Conservation (phyloP, 257 asterid genomes). For the Solanum neorickii region DNA sequence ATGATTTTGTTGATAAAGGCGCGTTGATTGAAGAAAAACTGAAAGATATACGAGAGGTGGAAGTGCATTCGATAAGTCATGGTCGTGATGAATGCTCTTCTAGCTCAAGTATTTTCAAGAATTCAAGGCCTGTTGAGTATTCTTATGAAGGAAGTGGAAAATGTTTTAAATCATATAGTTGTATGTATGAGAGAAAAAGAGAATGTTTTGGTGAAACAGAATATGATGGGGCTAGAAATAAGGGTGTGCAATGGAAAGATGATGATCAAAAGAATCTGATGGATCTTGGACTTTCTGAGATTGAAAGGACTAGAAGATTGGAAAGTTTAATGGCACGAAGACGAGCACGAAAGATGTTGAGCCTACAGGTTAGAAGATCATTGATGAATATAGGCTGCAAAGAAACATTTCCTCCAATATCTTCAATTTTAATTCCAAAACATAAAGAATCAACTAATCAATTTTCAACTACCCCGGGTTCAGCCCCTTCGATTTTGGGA, state of each 20-base stretch:
- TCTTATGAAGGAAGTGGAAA: neutral
- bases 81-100: slow-evolving; percentile 2
- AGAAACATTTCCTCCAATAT: slow-evolving; percentile 11
- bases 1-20: slow-evolving; percentile 31
- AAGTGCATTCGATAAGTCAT: slow-evolving; percentile 9
- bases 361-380: slow-evolving; percentile 36
- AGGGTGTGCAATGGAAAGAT: slow-evolving; percentile 23
- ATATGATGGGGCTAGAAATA: slow-evolving; percentile 10
- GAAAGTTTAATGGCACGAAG: slow-evolving; percentile 86
- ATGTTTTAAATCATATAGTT: neutral
- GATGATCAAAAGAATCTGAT: slow-evolving; percentile 36
- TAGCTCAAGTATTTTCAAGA: neutral
- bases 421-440: slow-evolving; percentile 39
- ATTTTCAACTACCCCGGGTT: slow-evolving; percentile 57
- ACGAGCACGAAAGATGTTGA: slow-evolving; percentile 45
- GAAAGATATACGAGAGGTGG: slow-evolving; percentile 47
- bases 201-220: slow-evolving; percentile 20
- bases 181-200: neutral
- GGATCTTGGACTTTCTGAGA: slow-evolving; percentile 56
- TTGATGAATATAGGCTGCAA: slow-evolving; percentile 29
- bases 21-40: slow-evolving; percentile 29
- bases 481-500: slow-evolving; percentile 69
- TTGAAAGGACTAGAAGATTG: slow-evolving; percentile 62
- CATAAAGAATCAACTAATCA: neutral
- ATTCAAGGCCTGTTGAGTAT: neutral